Base-by-base conservation (phyloP, 2,329 filamentous ascomycete species). In the Pseudocercospora vitis region DNA sequence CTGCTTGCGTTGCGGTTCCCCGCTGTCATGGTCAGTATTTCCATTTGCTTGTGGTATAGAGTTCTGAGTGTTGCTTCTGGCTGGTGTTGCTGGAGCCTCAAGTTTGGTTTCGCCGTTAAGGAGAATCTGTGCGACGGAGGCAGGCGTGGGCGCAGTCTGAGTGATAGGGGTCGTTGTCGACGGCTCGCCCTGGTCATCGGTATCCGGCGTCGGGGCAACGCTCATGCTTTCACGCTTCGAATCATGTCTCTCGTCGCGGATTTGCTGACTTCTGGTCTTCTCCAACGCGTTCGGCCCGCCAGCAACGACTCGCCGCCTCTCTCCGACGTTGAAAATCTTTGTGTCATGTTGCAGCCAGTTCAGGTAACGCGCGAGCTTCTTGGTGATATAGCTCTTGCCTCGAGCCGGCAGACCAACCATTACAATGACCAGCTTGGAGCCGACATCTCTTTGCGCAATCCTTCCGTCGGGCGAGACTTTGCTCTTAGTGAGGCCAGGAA, bases 281-380 rank as follows among this genome's bases (percentile, higher is more conserved):
- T 71, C 67, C 32, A 66, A 56, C 16, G 60, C 64, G 39, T 68
- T 64, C 7, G 69, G 67, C 21, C 87, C 76, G 23, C 79, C 87
- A 37, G 87, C 88, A 14, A 86, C 89, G 47, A 91, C 83, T 64
- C 94, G 86, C 65, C 94, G 82, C 67, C 91, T 82, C 72, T 96
- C 92, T 56, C 94, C 94, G 31, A 99, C 94, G 66, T 99, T 99
- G 82, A 99, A 99, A 64, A 99, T 96, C 62, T 81, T 83, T 9
- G 91, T 94, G 67, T 96, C 89, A 73, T 99, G 92, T 69, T 99
- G 94, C 67, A 96, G 85, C 94, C 94, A 99, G 46, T 95, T 92
- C 47, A 99, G 77, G 70, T 97, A 99, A 57, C 94, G 83, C 55
- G 94, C 88, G 59, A 99, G 82, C 76, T 99, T 99, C 78, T 97